phyloP scores from a whole-genome alignment of 768 basidiomycete species.

The Auriscalpium vulgare region DNA sequence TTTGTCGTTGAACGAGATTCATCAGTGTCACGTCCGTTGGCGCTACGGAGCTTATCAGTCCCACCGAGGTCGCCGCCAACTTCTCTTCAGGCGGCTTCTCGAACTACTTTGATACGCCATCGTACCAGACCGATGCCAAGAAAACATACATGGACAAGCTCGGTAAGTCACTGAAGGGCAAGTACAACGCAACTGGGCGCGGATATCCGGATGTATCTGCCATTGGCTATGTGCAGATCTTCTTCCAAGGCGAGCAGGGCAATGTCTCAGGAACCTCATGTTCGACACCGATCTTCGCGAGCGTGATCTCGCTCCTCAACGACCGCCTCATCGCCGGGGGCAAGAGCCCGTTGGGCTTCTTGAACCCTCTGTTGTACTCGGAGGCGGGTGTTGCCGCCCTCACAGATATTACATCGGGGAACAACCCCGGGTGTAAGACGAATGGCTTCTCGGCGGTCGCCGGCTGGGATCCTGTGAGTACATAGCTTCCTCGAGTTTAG shows the following conservation, averaged over 20 bases:
- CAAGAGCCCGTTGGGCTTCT: constrained; percentile 22
- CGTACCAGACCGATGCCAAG: constrained; percentile 8
- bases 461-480: constrained; percentile 10
- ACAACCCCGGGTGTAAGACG: constrained; percentile 10
- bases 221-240: background rate
- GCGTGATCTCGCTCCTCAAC: constrained; percentile 25
- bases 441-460: constrained; percentile 9
- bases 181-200: constrained; percentile 14
- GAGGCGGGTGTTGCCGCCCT: constrained; percentile 16
- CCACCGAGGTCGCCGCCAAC: constrained; percentile 16
- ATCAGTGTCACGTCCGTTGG: constrained; percentile 21
- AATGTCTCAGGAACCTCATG: constrained; percentile 2
- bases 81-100: constrained; percentile 19
- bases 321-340: constrained; percentile 22
- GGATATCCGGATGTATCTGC: constrained; percentile 14
- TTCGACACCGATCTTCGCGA: constrained; percentile 9
- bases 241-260: background rate
- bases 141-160: constrained; percentile 2
- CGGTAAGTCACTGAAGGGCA: constrained; percentile 5
- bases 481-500: background rate
- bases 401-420: constrained; percentile 27
- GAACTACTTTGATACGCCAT: constrained; percentile 11
- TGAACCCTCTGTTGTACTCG: constrained; percentile 24
- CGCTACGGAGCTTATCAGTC: constrained; percentile 16
- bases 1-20: too few species aligned